These are phyloP conservation scores for Ustilago loliicola DNA, from an alignment of 1,284 basidiomycete genomes.

Conservation along the genomic window DNA sequence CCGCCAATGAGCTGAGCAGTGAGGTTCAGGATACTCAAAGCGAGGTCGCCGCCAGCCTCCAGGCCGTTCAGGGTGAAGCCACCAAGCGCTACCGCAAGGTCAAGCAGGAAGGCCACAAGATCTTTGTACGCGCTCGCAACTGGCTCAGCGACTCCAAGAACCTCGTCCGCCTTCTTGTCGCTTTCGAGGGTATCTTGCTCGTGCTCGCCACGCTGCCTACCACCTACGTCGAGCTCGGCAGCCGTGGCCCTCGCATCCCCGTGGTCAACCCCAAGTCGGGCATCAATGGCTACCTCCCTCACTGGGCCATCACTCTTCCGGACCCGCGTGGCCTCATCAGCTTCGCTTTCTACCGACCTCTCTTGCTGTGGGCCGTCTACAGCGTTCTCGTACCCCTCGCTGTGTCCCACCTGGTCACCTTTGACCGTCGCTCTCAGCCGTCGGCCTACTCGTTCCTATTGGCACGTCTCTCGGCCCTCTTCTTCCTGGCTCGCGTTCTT, in stretches of 20 bases:
- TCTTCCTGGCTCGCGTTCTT: slow-evolving; percentile 47
- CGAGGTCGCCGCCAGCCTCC: slow-evolving; percentile 49
- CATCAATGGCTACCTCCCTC: slow-evolving; percentile 51
- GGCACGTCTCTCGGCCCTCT: slow-evolving; percentile 57
- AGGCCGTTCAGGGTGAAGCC: slow-evolving; percentile 44
- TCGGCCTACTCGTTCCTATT: slow-evolving; percentile 58
- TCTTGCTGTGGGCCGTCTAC: slow-evolving; percentile 59
- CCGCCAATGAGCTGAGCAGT: slow-evolving; percentile 43
- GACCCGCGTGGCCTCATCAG: slow-evolving; percentile 44
- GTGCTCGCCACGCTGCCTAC: slow-evolving; percentile 56
- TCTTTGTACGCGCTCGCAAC: slow-evolving; percentile 42
- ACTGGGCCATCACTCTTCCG: slow-evolving; percentile 58
- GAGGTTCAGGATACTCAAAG: slow-evolving; percentile 51
- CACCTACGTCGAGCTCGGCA: slow-evolving; percentile 49
- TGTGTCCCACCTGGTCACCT: slow-evolving; percentile 60
- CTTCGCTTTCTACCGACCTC: slow-evolving; percentile 55
- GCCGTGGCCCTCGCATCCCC: slow-evolving; percentile 47
- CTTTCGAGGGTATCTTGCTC: slow-evolving; percentile 56
- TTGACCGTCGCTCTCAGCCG: slow-evolving; percentile 54
- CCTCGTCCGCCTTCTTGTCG: slow-evolving; percentile 53
- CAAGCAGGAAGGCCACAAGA: slow-evolving; percentile 43
- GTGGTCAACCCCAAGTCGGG: slow-evolving; percentile 49
- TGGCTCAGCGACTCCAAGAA: slow-evolving; percentile 58
- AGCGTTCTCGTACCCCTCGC: slow-evolving; percentile 55
- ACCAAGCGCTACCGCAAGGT: slow-evolving; percentile 42